Evolutionary conservation across 2,329 filamentous ascomycete genomes (phyloP), one percentile per base, ranked within the genome.

Genomic region (Coniella vitis): DNA sequence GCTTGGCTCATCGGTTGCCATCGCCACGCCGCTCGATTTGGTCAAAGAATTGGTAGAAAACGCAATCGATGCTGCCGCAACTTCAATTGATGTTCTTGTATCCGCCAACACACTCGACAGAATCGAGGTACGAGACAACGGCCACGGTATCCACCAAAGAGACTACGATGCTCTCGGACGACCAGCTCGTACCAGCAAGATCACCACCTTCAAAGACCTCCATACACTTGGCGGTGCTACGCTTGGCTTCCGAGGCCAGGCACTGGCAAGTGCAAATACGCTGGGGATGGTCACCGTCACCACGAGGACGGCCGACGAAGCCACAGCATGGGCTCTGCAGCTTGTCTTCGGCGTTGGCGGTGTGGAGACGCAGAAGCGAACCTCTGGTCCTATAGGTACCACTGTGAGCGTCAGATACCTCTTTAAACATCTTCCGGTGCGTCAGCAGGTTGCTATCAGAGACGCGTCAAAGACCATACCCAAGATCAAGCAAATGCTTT

Each of bases 31-130:
- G 0, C 66, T 71, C 12, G 75, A 77, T 10, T 67, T 87, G 2
- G 76, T 89, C 57, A 90, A 90, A 60, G 87, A 90, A 64, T 78
- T 90, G 4, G 64, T 90, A 29, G 87, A 90, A 57, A 90, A 91
- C 63, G 75, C 85, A 38, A 74, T 90, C 17, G 86, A 91, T 63
- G 84, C 86, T 7, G 70, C 74, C 45, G 84, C 86, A 12, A 84
- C 76, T 2, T 75, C 74, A 2, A 70, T 91, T 49, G 78, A 86
- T 45, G 68, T 90, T 20, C 67, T 78, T 22, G 70, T 89, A 13
- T 77, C 83, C 4, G 58, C 72, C 37, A 83, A 90, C 59, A 83
- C 83, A 0, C 62, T 90, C 45, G 82, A 86, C 62, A 76, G 73
- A 46, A 76, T 91, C 34, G 78, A 86, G 57, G 79, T 90, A 42